Evolutionary conservation across 1,139 yeast genomes (phyloP), one percentile per base, ranked within the genome.

Genomic region (Hyphopichia buzzinii): DNA sequence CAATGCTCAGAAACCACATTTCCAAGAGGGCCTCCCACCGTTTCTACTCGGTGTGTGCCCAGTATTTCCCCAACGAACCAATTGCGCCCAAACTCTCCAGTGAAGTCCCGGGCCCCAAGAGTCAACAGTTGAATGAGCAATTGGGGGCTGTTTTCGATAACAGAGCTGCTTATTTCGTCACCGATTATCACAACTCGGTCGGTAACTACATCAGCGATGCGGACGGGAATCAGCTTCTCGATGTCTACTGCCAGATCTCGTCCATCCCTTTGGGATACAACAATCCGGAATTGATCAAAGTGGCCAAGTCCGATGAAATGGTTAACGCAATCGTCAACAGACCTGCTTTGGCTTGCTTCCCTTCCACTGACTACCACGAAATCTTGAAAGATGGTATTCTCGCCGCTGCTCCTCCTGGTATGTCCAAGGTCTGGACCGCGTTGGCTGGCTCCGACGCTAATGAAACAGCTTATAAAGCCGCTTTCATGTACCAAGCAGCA

Each of bases 271-370:
- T 83, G 39, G 89, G 90, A 31, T 83, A 83, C 67, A 82, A 82
- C 60, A 82, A 83, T 55, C 89, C 89, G n/a, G 81, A 67, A 16
- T 65, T 83, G 46, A 66, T 74, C 38, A 67, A 76, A 54, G 75
- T 81, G 17, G 83, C 88, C 4, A 67, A 71, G 46, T 76, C 85
- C 4, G 76, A 74, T 26, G 82, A 77, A 54, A 81, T 81, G 87
- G 72, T 77, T 39, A 73, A 74, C 50, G 83, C 89, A 5, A 57
- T 82, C 39, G 77, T 81, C 38, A 82, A 82, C 59, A 74, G 90
- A 58, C 89, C 89, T 7, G 89, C 90, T 3, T 63, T 81, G 49
- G 89, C 86, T 35, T 81, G 84, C 53, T 83, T 82, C 64, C 89
- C 90, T 23, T 74, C 82, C 15, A 65, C 69, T 24, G 81, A 81